Conservation (phyloP, 2,329 filamentous ascomycete species). For the Fusarium miscanthi region DNA sequence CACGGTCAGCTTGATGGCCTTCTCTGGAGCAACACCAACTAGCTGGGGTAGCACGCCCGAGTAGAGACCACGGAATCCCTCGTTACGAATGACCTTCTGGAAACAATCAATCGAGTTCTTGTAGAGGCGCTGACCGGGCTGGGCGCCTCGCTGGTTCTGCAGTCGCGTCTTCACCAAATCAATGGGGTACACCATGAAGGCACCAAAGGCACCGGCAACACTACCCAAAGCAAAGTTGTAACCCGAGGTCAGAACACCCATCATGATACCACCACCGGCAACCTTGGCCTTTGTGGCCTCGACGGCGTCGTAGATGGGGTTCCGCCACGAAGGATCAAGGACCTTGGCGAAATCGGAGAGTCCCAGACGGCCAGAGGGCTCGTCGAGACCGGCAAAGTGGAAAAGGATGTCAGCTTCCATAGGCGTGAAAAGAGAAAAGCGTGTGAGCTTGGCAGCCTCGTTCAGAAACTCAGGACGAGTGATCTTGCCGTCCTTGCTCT, state of each 20-base stretch:
- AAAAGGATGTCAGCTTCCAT: constrained; percentile 99
- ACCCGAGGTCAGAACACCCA: constrained; percentile 72
- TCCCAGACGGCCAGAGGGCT: constrained; percentile 85
- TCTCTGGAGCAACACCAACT: constrained; percentile 97
- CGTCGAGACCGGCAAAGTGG: constrained; percentile 94
- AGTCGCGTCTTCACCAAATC: constrained; percentile 98
- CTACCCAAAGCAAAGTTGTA: constrained; percentile 94
- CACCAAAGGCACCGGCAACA: constrained; percentile 93
- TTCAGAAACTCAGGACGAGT: constrained; percentile 94
- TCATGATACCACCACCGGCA: constrained; percentile 59
- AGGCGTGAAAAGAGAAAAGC: constrained; percentile 95
- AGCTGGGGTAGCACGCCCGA: constrained; percentile 95
- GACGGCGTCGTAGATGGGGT: constrained; percentile 64
- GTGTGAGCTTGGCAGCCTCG: constrained; percentile 88
- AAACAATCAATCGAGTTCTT: constrained; percentile 98
- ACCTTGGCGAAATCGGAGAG: constrained; percentile 93
- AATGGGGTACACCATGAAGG: constrained; percentile 99
- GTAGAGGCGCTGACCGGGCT: constrained; percentile 88
- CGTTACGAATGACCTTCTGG: constrained; percentile 90
- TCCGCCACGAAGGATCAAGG: constrained; percentile 91
- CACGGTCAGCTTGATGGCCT: constrained; percentile 98
- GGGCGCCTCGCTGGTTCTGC: constrained; percentile 91
- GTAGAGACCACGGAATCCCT: constrained; percentile 90
- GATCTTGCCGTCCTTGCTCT: constrained; percentile 91
- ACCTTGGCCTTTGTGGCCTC: constrained; percentile 56